These are phyloP conservation scores for Ogataea chonburiensis DNA, from an alignment of 805 yeast genomes.

Conservation along the genomic window DNA sequence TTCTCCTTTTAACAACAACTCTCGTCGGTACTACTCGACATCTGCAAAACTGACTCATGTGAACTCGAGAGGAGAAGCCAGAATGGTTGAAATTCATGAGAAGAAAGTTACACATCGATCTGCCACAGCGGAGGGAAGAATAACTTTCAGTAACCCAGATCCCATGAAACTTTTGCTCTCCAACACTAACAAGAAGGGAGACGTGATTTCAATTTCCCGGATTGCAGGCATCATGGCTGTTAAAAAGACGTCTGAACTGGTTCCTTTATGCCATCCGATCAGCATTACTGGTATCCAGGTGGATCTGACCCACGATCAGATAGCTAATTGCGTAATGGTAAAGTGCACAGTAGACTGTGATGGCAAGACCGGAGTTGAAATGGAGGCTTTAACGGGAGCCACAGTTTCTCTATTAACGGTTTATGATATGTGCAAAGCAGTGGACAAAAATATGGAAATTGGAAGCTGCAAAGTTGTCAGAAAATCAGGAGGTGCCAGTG, in stretches of 20 bases:
- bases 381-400: slow-evolving; percentile 54
- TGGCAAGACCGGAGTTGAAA: slow-evolving; percentile 57
- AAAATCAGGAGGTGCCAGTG: slow-evolving; percentile 46
- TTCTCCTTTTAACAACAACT: not conserved
- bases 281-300: slow-evolving; percentile 41
- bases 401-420: slow-evolving; percentile 44
- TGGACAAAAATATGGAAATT: slow-evolving; percentile 48
- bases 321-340: slow-evolving; percentile 29
- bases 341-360: slow-evolving; percentile 42
- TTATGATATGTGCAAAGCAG: slow-evolving; percentile 61
- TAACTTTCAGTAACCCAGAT: slow-evolving; percentile 37
- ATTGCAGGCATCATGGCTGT: slow-evolving; percentile 54
- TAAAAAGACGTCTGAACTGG: slow-evolving; percentile 44
- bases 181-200: slow-evolving; percentile 49
- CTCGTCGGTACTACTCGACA: slow-evolving; percentile 6
- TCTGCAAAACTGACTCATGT: slow-evolving; percentile 37
- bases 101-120: slow-evolving; percentile 40
- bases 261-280: slow-evolving; percentile 53
- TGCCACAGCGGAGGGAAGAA: slow-evolving; percentile 45
- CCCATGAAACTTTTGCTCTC: slow-evolving; percentile 35
- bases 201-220: slow-evolving; percentile 47
- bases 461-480: slow-evolving; percentile 36
- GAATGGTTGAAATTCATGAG: slow-evolving; percentile 48
- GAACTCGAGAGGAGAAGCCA: slow-evolving; percentile 37
- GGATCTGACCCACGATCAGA: slow-evolving; percentile 28